Evolutionary conservation across 2,329 filamentous ascomycete genomes (phyloP), one percentile per base, ranked within the genome.

Genomic region (Penicillium sp.): DNA sequence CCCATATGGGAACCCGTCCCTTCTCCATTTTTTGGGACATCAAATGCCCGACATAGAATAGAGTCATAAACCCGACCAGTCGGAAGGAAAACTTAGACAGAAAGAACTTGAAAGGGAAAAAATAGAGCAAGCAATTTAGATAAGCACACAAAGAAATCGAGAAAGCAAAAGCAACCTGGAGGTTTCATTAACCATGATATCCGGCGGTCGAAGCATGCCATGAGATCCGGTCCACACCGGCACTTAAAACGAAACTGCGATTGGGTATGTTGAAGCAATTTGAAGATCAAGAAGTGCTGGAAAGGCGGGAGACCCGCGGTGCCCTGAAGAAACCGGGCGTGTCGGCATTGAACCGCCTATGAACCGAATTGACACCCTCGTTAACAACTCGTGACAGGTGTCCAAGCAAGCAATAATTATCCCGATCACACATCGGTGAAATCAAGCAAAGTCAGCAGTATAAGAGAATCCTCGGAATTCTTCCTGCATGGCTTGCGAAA

Each of bases 391-490:
- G 48, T 42, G 46, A 48, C 24, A 57, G 53, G 49, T 53, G 47
- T 58, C 59, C 47, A 55, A 62, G 52, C 22, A 53, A 50, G 55
- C 35, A 53, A 55, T 50, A 53, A 52, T 50, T 39, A 51, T 55
- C 52, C 56, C 53, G 55, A 45, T 55, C 48, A 24, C 38, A 54
- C 32, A 50, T 50, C 49, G 26, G 29, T 22, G 37, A 39, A 47
- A 67, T 80, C 75, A 92, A 60, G 89, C 88, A 77, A 95, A 95
- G 75, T 96, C 92, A 58, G 90, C 90, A 50, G 90, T 94, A 78
- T 99, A 99, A 26, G 93, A 97, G 81, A 99, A 99, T 64, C 94
- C 94, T 57, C 94, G 87, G 88, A 99, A 99, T 75, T 99, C 92
- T 79, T 99, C 94, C 79, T 99, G 94, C 92, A 97, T 97, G 42